A percentile compares a stretch with the other conserved stretches of the same genome.
Conservation (phyloP, 768 basidiomycete species). For the Mycena kentingensis region DNA sequence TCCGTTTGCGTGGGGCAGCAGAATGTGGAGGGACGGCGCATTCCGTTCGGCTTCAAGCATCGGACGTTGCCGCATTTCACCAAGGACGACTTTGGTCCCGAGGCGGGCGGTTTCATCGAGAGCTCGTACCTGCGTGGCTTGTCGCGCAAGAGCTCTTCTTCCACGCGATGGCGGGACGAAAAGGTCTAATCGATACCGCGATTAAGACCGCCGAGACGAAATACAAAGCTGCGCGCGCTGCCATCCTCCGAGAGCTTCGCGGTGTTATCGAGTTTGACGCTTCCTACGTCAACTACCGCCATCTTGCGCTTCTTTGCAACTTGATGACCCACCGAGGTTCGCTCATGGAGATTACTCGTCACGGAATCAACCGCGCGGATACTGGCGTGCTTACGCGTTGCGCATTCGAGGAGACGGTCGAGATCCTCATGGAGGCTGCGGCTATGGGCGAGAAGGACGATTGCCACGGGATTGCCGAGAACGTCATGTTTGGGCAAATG, state of each 20-base stretch:
- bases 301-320: slow-evolving; percentile 94
- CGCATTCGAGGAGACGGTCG: slow-evolving; percentile 99
- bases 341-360: slow-evolving; percentile 74
- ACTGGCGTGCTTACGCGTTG: slow-evolving; percentile 99
- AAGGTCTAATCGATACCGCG: slow-evolving; percentile 41
- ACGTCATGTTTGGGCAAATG: slow-evolving; percentile 98
- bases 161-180: slow-evolving; percentile 52
- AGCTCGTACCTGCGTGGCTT: slow-evolving; percentile 96
- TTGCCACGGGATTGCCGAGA: slow-evolving; percentile 98
- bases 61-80: slow-evolving; percentile 58
- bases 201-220: slow-evolving; percentile 99
- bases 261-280: slow-evolving; percentile 98
- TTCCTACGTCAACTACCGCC: slow-evolving; percentile 98
- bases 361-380: slow-evolving; percentile 98
- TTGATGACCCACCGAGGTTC: slow-evolving; percentile 94
- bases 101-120: slow-evolving; percentile 97
- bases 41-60: slow-evolving; percentile 97
- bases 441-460: slow-evolving; percentile 98
- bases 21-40: slow-evolving; percentile 93
- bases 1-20: slow-evolving; percentile 54
- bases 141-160: slow-evolving; percentile 99
- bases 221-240: slow-evolving; percentile 94
- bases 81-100: slow-evolving; percentile 91
- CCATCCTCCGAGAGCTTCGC: slow-evolving; percentile 91
- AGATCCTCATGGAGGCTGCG: slow-evolving; percentile 98